phyloP scores from a whole-genome alignment of 768 basidiomycete genomes.

The Auricularia auricula-judae region DNA sequence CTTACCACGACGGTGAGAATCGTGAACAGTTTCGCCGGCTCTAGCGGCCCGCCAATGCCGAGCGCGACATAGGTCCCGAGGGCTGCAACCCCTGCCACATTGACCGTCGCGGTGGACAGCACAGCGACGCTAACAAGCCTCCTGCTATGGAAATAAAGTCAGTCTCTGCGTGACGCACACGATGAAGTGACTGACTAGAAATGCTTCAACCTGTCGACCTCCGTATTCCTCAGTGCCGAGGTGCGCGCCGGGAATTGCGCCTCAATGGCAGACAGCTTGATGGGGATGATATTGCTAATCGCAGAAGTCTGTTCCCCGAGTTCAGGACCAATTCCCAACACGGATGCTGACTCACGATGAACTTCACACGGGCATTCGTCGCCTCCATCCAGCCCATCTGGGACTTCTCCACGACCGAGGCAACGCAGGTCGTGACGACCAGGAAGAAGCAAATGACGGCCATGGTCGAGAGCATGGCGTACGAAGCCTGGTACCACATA shows the following conservation, averaged over 20 bases:
- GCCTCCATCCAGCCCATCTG: constrained; percentile 3
- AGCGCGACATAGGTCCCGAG: background rate
- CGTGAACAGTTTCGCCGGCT: background rate
- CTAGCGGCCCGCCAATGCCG: background rate
- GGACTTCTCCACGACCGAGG: background rate
- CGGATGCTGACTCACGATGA: background rate
- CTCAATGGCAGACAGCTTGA: background rate
- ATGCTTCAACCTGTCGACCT: background rate
- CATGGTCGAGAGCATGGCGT: background rate
- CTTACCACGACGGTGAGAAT: constrained; percentile 1
- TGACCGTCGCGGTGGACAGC: background rate
- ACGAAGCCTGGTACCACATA: constrained; percentile 3
- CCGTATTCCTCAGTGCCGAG: background rate
- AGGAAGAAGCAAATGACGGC: background rate
- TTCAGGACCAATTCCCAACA: background rate
- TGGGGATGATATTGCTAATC: background rate
- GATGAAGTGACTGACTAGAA: background rate
- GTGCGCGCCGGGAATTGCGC: background rate
- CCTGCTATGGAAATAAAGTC: background rate
- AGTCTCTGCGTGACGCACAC: too few relatives aligned
- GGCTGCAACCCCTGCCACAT: background rate
- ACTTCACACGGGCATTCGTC: constrained; percentile 3
- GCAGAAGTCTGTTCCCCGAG: background rate
- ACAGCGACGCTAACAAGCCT: background rate
- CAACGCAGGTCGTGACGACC: background rate